These are phyloP conservation scores for Magnolia officinalis DNA, from an alignment of 164 flowering plant genomes.

Conservation along the genomic window DNA sequence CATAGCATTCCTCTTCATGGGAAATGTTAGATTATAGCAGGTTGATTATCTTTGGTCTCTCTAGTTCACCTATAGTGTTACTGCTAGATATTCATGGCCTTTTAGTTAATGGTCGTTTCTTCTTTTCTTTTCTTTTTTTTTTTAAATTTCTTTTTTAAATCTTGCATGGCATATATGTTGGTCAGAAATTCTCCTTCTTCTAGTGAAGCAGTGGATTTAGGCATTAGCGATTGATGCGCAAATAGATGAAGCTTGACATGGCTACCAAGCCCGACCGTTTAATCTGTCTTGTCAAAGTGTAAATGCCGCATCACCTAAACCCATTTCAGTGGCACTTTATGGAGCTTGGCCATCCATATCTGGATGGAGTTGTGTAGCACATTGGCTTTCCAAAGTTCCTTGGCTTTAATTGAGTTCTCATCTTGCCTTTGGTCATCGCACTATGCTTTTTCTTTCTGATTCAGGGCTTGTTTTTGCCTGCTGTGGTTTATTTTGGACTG, in stretches of 20 bases:
- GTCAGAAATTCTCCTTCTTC: too few relatives aligned
- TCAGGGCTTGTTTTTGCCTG: neutral
- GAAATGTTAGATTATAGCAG: neutral
- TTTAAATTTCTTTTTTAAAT: too few relatives aligned
- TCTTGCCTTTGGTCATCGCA: neutral
- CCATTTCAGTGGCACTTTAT: neutral
- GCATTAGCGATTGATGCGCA: too few relatives aligned
- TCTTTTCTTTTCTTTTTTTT: too few relatives aligned
- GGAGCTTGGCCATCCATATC: neutral
- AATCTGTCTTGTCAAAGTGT: neutral
- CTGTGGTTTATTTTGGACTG: neutral
- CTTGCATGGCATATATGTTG: too few relatives aligned
- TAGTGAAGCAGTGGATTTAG: too few relatives aligned
- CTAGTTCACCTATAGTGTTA: neutral
- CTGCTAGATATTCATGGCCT: neutral
- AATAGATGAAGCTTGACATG: neutral
- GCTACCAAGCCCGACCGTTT: neutral
- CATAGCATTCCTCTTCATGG: neutral
- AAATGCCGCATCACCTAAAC: neutral
- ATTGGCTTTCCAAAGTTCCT: neutral
- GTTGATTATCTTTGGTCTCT: neutral
- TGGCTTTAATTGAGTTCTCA: neutral
- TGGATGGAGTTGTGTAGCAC: neutral
- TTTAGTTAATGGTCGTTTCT: neutral
- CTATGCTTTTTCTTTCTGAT: neutral